phyloP scores from a whole-genome alignment of 768 basidiomycete species.

The Lyophyllum semitale region DNA sequence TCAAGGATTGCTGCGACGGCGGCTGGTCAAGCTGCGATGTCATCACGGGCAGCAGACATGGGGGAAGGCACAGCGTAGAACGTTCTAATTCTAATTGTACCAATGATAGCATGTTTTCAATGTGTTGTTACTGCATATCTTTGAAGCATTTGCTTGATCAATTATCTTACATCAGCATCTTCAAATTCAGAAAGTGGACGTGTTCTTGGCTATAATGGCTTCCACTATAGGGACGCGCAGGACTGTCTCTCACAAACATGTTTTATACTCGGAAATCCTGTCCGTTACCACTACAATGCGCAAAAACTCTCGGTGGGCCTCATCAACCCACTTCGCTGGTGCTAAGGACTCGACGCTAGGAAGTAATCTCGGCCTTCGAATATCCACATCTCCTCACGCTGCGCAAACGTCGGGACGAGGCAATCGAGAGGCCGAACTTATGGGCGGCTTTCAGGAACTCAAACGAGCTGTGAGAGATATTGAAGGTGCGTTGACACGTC shows the following conservation, averaged over 20 bases:
- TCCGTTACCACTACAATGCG: constrained; percentile 94
- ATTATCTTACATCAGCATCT: constrained; percentile 17
- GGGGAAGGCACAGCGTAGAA: constrained; percentile 31
- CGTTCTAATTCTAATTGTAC: background rate
- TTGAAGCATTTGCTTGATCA: background rate
- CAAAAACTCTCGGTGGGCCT: constrained; percentile 96
- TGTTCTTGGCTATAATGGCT: constrained; percentile 25
- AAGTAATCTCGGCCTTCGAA: constrained; percentile 72
- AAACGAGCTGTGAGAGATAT: constrained; percentile 72
- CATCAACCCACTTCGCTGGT: constrained; percentile 62
- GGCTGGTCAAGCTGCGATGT: constrained; percentile 88
- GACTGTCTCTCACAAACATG: constrained; percentile 66
- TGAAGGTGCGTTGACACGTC: constrained; percentile 48
- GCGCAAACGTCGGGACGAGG: constrained; percentile 47
- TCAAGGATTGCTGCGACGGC: constrained; percentile 89
- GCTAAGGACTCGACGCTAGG: constrained; percentile 70
- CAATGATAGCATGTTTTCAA: background rate
- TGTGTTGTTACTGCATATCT: background rate
- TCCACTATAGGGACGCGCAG: constrained; percentile 26
- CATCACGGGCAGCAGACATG: constrained; percentile 49
- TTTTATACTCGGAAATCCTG: constrained; percentile 88
- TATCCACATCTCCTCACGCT: constrained; percentile 50
- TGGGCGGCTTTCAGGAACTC: constrained; percentile 87
- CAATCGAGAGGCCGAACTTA: constrained; percentile 79
- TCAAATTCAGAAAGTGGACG: constrained; percentile 24